Base-by-base conservation (phyloP, 306 rosid genomes). In the Styphnolobium japonicum region DNA sequence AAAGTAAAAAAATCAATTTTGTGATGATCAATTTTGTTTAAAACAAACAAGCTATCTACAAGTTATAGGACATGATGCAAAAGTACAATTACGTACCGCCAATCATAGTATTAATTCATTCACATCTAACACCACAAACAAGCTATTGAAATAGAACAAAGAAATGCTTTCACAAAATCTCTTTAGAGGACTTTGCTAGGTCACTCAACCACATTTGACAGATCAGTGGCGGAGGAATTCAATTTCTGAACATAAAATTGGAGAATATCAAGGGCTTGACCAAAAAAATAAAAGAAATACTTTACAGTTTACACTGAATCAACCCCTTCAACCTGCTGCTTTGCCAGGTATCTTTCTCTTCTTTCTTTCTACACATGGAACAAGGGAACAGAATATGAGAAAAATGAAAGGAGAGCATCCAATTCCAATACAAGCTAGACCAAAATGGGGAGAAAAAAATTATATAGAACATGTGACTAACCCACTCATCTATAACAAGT, bases 401-500 rank as follows among this genome's bases (percentile, higher is more conserved):
- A 56, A 58, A 46, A 72, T 53, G 14, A 56, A 76, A 67, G 4
- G 27, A 49, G 31, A 80, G 40, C 33, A 34, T 57, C 53, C 74
- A 48, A 27, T 39, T 31, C 68, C 66, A 18, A 16, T n/a, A 37
- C 63, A 80, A 33, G 23, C 14, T 29, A 52, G 18, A 40, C 2
- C 55, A 76, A 62, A 52, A 40, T 43, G 25, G 40, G 49, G 58
- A 42, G 63, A 58, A 52, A 73, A 60, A 23, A 57, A 49, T 15
- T 55, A 1, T 37, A 43, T 61, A 34, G 29, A 31, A 21, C n/a
- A 51, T 53, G 65, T 69, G 80, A 66, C 94, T 86, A 68, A 95
- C 99, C 99, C 99, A 95, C 93, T 95, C 99, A 49, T 95, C 97
- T 73, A 95, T 87, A 78, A 95, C 96, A 61, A 89, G 97, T 61